phyloP scores from a whole-genome alignment of 768 basidiomycete species.

The Sutorius australiensis region DNA sequence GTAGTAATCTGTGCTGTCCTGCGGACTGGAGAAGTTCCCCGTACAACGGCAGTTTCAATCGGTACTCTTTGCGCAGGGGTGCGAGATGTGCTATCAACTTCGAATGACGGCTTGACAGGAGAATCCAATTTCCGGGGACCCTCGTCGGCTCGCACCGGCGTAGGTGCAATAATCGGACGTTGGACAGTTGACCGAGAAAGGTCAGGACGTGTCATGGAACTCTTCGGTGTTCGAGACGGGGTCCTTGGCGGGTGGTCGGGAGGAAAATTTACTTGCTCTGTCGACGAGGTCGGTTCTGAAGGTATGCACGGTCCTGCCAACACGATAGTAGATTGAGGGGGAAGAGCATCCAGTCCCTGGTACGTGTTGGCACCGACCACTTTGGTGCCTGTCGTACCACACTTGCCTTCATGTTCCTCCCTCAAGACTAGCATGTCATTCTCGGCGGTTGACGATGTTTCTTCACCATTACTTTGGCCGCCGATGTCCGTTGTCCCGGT shows the following conservation, averaged over 20 bases:
- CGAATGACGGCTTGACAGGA: constrained; percentile 34
- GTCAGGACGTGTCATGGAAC: constrained; percentile 12
- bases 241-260: constrained; percentile 22
- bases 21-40: constrained; percentile 48
- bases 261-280: constrained; percentile 9
- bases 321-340: constrained; percentile 51
- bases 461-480: neutral
- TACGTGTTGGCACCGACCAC: constrained; percentile 16
- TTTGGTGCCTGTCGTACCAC: constrained; percentile 31
- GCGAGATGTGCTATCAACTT: constrained; percentile 38
- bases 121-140: constrained; percentile 16
- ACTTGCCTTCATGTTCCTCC: constrained; percentile 21
- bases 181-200: constrained; percentile 19
- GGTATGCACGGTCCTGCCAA: constrained; percentile 38
- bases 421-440: neutral
- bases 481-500: neutral
- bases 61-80: constrained; percentile 67
- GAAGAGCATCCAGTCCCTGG: constrained; percentile 52
- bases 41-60: constrained; percentile 47
- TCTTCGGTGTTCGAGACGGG: constrained; percentile 15
- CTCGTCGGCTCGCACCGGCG: constrained; percentile 21
- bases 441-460: neutral
- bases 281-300: constrained; percentile 14
- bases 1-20: constrained; percentile 39
- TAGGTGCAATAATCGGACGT: constrained; percentile 30